These are phyloP conservation scores for Conidiobolus incongruus DNA, from an alignment of 371 early-diverging fungal species.

Conservation along the genomic window DNA sequence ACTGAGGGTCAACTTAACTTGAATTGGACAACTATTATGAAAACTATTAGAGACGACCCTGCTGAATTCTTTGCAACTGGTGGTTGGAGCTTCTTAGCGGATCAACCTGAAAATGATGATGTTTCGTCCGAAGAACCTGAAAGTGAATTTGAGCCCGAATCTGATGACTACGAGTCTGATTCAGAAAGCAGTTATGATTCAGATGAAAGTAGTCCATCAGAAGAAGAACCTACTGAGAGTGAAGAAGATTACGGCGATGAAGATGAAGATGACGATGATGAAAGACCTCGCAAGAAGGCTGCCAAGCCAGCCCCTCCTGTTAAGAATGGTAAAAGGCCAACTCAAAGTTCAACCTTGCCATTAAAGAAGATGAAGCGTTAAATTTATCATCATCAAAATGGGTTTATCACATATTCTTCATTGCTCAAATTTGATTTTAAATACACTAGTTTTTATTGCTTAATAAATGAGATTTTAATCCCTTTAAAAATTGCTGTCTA, in stretches of 20 bases:
- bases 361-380: too few species aligned
- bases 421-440: too few species aligned
- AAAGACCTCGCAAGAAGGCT: background rate
- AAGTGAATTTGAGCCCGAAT: conserved; percentile 25
- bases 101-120: conserved; percentile 21
- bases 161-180: conserved; percentile 19
- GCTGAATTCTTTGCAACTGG: conserved; percentile 88
- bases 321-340: too few species aligned
- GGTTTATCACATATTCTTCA: too few species aligned
- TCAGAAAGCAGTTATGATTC: conserved; percentile 28
- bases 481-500: too few species aligned
- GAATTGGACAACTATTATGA: conserved; percentile 97
- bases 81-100: conserved; percentile 88
- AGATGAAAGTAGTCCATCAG: conserved; percentile 8
- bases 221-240: background rate
- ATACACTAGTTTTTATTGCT: too few species aligned
- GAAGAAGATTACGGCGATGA: conserved; percentile 7
- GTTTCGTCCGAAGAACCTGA: conserved; percentile 12
- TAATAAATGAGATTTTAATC: too few species aligned
- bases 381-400: too few species aligned
- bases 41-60: conserved; percentile 93
- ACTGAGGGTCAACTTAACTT: conserved; percentile 95
- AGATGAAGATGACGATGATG: conserved; percentile 18
- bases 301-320: background rate
- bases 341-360: too few species aligned